Base-by-base conservation (phyloP, 177 flowering plant genomes). In the Vitis hybrid region DNA sequence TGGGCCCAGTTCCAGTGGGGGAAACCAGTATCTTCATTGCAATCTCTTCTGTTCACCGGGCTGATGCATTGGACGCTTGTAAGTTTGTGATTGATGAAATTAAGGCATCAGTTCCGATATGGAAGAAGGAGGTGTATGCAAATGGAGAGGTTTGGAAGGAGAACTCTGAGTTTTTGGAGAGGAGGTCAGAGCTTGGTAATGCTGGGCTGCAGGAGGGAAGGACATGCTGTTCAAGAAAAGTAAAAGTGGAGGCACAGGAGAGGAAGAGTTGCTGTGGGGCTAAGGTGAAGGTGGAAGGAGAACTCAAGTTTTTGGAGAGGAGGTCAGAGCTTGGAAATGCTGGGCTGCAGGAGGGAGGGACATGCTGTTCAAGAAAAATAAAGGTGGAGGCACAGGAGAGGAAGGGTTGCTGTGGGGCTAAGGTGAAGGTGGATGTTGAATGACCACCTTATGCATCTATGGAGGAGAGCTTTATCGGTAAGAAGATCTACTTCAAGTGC, bases 71-170 rank as follows among this genome's bases (percentile, higher is more conserved):
- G 77, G 94, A 89, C 48, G 97, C 98, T 26, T 91, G 98, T 69
- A 85, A 82, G 78, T 95, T 81, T 73, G 48, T 91, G 62, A 95
- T 95, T 26, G 99, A 95, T 77, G 96, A 95, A 83, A 64, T 95
- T 5, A 95, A 95, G 81, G 98, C 98, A 8, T 83, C 91, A 2
- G 99, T 95, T 52, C 99, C 98, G 0, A 93, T 95, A 51, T 95
- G 98, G 98, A 95, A 93, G 87, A 95, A 95, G 79, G 98, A 95
- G 82, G 98, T 95, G 6, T 95, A 88, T 65, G 56, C 83, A 1
- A 87, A 95, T 70, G 97, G 99, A 52, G 99, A 95, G 80, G 87
- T 89, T 60, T 95, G 99, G 99, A 94, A 94, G 82, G 96, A 94
- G 79, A 94, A 91, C 66, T 72, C 84, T 1, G 98, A 93, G 86